These are phyloP conservation scores for Petunia axillaris DNA, from an alignment of 257 asterid genomes.

Conservation along the genomic window DNA sequence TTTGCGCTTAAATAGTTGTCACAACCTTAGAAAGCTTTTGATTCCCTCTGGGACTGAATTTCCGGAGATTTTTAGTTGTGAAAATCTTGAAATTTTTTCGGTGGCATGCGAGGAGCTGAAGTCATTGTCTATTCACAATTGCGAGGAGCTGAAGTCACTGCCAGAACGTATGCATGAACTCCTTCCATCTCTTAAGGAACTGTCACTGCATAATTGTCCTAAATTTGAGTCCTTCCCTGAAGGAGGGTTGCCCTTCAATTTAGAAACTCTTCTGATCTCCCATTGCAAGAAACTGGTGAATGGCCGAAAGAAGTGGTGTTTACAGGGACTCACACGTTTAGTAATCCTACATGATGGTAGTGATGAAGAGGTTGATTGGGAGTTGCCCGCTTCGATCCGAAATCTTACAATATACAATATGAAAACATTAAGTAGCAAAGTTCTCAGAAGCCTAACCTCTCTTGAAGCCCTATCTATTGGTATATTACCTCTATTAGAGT, in stretches of 20 bases:
- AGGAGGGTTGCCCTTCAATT: conserved; percentile 25
- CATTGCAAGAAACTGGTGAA: conserved; percentile 13
- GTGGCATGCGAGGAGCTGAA: neutral
- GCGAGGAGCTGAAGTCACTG: conserved; percentile 10
- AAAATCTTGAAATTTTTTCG: neutral
- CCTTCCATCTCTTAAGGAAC: conserved; percentile 18
- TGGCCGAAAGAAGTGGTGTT: neutral
- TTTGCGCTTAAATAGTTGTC: rapidly evolving
- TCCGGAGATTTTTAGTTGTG: rapidly evolving
- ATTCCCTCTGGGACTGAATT: neutral
- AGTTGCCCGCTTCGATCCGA: conserved; percentile 9
- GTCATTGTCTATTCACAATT: rapidly evolving
- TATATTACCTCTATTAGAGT: neutral
- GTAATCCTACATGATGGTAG: no score
- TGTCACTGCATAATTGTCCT: rapidly evolving
- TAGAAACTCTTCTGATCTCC: neutral
- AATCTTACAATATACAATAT: neutral
- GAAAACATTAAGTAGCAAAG: neutral
- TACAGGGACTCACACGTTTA: neutral
- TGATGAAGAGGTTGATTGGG: conserved; percentile 18
- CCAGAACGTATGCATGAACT: conserved; percentile 13
- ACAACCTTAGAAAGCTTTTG: neutral
- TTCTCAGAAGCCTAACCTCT: conserved; percentile 18
- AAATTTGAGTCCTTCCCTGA: conserved; percentile 22
- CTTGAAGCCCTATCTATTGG: neutral